These are phyloP conservation scores for Trichophyton verrucosum DNA, from an alignment of 2,329 filamentous ascomycete genomes.

Conservation along the genomic window DNA sequence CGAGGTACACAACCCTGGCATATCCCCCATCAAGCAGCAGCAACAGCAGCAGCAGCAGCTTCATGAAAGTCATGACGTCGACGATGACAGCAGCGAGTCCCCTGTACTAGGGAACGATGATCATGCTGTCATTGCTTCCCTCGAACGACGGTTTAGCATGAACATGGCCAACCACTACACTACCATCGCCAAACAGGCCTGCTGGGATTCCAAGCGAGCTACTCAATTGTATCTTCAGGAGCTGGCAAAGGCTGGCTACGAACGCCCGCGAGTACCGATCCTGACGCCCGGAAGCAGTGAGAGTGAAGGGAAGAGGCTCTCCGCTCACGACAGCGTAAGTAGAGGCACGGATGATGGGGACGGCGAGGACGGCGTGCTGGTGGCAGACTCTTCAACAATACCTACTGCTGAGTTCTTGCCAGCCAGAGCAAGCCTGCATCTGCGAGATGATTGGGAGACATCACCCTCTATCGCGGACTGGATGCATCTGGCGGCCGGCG, in stretches of 20 bases:
- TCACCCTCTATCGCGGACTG: slow-evolving; percentile 40
- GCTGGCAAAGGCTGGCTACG: slow-evolving; percentile 26
- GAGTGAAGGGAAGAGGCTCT: not conserved
- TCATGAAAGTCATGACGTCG: no score
- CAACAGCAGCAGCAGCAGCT: not conserved
- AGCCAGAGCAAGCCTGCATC: slow-evolving; percentile 33
- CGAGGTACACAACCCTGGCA: not conserved
- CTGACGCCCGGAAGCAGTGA: slow-evolving; percentile 8
- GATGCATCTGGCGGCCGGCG: slow-evolving; percentile 35
- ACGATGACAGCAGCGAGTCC: not conserved
- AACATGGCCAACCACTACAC: slow-evolving; percentile 30
- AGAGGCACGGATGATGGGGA: slow-evolving; percentile 16
- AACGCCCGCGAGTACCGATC: slow-evolving; percentile 14
- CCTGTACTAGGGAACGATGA: not conserved
- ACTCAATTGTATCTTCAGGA: slow-evolving; percentile 45
- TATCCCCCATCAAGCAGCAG: not conserved
- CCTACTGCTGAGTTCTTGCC: slow-evolving; percentile 22
- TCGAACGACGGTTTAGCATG: slow-evolving; percentile 9
- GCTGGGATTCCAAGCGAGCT: slow-evolving; percentile 44
- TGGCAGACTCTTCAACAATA: slow-evolving; percentile 14
- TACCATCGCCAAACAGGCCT: slow-evolving; percentile 40
- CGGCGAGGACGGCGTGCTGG: slow-evolving; percentile 26
- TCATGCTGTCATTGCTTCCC: not conserved
- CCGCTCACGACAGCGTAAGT: not conserved
- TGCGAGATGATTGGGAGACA: slow-evolving; percentile 38